Percentiles rank a stretch among this genome's conserved stretches.
phyloP scores from a whole-genome alignment of 2,329 filamentous ascomycete genomes.

The Chaetomium globosum region DNA sequence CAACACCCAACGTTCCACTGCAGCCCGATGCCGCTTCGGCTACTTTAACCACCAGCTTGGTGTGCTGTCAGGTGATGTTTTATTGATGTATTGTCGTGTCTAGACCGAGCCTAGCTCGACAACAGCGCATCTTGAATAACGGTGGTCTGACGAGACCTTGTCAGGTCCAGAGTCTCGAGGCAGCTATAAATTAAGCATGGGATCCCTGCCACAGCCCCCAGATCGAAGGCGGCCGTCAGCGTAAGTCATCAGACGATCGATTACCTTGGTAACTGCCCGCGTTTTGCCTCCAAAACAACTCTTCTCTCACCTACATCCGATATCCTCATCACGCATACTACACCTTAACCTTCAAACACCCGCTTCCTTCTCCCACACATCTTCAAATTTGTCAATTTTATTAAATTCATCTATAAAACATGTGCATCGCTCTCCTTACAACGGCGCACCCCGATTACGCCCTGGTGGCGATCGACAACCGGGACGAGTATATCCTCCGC shows the following conservation, averaged over 20 bases:
- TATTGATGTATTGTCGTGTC: slow-evolving; percentile 6
- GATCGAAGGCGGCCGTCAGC: neutral
- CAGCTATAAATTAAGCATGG: slow-evolving; percentile 7
- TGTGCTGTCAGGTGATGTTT: slow-evolving; percentile 18
- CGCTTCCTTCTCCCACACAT: neutral
- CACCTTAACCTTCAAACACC: neutral
- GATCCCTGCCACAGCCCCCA: neutral
- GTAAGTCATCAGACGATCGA: neutral
- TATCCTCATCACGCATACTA: neutral
- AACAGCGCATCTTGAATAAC: slow-evolving; percentile 5
- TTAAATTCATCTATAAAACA: slow-evolving; percentile 40
- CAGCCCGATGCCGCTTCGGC: slow-evolving; percentile 19
- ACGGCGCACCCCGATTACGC: slow-evolving; percentile 76
- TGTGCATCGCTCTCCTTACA: slow-evolving; percentile 78
- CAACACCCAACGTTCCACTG: slow-evolving; percentile 10
- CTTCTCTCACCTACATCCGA: neutral
- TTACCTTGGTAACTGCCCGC: too few relatives aligned
- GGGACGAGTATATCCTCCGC: slow-evolving; percentile 71
- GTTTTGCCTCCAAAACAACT: neutral
- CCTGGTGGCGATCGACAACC: slow-evolving; percentile 75
- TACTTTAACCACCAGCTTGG: slow-evolving; percentile 3
- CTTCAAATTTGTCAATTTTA: neutral
- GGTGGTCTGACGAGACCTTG: slow-evolving; percentile 19
- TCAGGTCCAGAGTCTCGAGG: neutral
- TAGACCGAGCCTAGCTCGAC: slow-evolving; percentile 19